These are phyloP conservation scores for Truncatella angustata DNA, from an alignment of 2,329 filamentous ascomycete species.

Conservation along the genomic window DNA sequence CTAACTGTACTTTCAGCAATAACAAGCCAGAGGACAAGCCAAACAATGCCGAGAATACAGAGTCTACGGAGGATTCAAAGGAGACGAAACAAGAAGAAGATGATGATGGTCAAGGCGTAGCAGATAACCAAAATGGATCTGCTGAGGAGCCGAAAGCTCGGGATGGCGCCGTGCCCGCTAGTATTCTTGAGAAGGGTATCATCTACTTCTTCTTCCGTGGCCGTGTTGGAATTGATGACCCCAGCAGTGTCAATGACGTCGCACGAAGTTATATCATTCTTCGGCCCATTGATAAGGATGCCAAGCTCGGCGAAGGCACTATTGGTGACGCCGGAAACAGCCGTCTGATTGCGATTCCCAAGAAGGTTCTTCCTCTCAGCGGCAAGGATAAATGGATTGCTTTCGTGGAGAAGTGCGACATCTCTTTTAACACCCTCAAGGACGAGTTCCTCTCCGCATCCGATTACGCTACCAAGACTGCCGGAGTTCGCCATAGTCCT, in stretches of 20 bases:
- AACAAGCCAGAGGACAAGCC: not conserved
- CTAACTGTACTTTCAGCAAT: not conserved
- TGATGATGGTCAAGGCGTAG: conserved; percentile 24
- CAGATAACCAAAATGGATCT: conserved; percentile 21
- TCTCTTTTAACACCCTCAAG: conserved; percentile 67
- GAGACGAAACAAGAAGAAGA: conserved; percentile 27
- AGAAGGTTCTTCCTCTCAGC: conserved; percentile 75
- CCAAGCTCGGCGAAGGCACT: conserved; percentile 57
- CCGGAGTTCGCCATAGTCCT: conserved; percentile 64
- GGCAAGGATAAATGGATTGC: conserved; percentile 71
- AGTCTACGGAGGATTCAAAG: not conserved
- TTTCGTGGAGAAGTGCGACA: conserved; percentile 75
- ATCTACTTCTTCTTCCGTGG: conserved; percentile 89
- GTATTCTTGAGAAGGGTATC: conserved; percentile 79
- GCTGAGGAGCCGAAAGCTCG: conserved; percentile 31
- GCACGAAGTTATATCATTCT: conserved; percentile 78
- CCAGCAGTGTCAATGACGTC: conserved; percentile 68
- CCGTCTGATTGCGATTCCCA: conserved; percentile 75
- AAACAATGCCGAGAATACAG: not conserved
- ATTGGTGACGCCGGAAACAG: conserved; percentile 57
- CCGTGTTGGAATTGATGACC: conserved; percentile 70
- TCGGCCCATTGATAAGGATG: conserved; percentile 67
- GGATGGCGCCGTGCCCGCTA: conserved; percentile 37
- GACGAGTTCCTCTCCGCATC: conserved; percentile 65
- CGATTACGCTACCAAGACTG: conserved; percentile 75